Evolutionary conservation across 306 rosid genomes (phyloP).

Genomic region (Glycyrrhiza uralensis): DNA sequence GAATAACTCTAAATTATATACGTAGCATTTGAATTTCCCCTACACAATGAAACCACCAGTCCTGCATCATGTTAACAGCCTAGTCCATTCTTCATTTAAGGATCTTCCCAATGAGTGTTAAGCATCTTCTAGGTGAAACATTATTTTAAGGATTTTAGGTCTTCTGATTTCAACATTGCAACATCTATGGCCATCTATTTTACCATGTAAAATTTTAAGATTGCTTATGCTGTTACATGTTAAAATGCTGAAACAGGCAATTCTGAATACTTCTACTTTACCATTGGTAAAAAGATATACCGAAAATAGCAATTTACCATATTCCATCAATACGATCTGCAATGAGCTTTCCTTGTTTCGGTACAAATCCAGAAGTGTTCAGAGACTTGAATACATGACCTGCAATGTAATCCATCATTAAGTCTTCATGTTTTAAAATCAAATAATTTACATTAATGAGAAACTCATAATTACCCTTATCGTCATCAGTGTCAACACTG

Average conservation of each 20-base stretch:
- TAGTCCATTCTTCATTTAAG: background rate
- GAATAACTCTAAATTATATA: background rate
- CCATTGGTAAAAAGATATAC: background rate
- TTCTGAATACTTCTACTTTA: background rate
- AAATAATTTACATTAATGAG: conserved; percentile 6
- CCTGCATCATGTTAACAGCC: background rate
- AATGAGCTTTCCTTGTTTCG: conserved; percentile 79
- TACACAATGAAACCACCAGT: background rate
- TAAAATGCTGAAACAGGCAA: background rate
- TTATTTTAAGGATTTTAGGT: background rate
- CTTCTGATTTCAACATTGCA: conserved; percentile 3
- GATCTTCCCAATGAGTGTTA: background rate
- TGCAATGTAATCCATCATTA: conserved; percentile 34
- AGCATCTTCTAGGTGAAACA: conserved; percentile 5
- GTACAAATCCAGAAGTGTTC: conserved; percentile 86
- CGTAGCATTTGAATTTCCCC: background rate
- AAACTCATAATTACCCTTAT: conserved; percentile 63
- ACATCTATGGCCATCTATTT: background rate
- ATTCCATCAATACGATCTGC: conserved; percentile 96
- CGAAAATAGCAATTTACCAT: conserved; percentile 52
- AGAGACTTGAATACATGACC: conserved; percentile 91
- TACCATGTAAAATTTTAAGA: background rate
- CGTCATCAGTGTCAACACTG: conserved; percentile 59
- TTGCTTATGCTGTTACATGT: background rate
- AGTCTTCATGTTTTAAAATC: conserved; percentile 4